These are phyloP conservation scores for Periglandula ipomoeae DNA, from an alignment of 2,329 filamentous ascomycete species.

Conservation along the genomic window DNA sequence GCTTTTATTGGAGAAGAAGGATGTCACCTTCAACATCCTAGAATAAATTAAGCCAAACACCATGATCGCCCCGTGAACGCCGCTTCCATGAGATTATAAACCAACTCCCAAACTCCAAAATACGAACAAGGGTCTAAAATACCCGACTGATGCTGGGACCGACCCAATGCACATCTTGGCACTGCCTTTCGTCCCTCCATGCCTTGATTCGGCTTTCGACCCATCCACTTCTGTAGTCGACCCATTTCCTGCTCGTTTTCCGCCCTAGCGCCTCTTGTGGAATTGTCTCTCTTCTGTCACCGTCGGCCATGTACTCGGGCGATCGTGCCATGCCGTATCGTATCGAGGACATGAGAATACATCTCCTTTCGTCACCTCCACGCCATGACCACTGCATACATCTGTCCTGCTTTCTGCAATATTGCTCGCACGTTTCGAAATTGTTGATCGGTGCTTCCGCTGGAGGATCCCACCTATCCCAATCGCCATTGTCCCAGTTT, in stretches of 20 bases:
- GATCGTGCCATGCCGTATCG: slow-evolving; percentile 17
- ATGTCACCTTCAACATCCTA: too few relatives aligned
- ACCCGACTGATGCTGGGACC: slow-evolving; percentile 16
- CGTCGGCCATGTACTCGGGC: slow-evolving; percentile 15
- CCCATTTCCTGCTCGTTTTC: slow-evolving; percentile 13
- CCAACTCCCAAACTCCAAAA: too few relatives aligned
- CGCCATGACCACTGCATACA: slow-evolving; percentile 24
- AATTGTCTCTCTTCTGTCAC: slow-evolving; percentile 14
- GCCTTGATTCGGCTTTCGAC: slow-evolving; percentile 15
- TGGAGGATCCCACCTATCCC: slow-evolving; percentile 19
- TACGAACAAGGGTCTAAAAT: too few relatives aligned
- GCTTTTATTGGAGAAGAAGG: too few relatives aligned
- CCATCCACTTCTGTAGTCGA: slow-evolving; percentile 24
- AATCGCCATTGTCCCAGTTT: slow-evolving; percentile 25
- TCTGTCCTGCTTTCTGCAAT: slow-evolving; percentile 16
- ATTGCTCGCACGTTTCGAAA: slow-evolving; percentile 18
- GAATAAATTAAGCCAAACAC: too few relatives aligned
- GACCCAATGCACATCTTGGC: slow-evolving; percentile 22
- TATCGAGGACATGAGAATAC: slow-evolving; percentile 19
- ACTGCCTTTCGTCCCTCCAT: slow-evolving; percentile 18
- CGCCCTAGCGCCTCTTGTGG: slow-evolving; percentile 12
- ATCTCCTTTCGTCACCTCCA: slow-evolving; percentile 21
- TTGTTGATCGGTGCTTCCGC: slow-evolving; percentile 17
- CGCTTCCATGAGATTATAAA: too few relatives aligned
- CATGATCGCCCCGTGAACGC: too few relatives aligned